Evolutionary conservation across 2,329 filamentous ascomycete genomes (phyloP).

Genomic region (Fusarium verrucosum): DNA sequence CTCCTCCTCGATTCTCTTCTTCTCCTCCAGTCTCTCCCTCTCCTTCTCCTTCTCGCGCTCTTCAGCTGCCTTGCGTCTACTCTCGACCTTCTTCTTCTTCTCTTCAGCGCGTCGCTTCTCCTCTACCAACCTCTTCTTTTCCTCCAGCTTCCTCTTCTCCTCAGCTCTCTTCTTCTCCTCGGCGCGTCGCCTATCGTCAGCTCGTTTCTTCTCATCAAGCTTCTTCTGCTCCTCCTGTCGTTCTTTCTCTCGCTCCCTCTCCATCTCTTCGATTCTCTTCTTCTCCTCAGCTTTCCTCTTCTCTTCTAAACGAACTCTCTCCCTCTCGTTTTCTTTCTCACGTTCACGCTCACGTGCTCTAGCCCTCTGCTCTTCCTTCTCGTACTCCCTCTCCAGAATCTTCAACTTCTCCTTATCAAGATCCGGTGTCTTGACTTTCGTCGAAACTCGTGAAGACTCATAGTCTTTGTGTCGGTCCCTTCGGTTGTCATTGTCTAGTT

Average conservation of each 20-base stretch:
- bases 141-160: conserved; percentile 11
- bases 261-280: conserved; percentile 11
- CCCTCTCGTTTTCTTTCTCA: conserved; percentile 20
- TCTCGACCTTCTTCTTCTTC: conserved; percentile 12
- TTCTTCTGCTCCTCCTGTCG: conserved; percentile 5
- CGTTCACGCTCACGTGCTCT: conserved; percentile 17
- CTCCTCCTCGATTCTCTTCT: conserved; percentile 15
- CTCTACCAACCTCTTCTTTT: conserved; percentile 14
- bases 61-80: conserved; percentile 7
- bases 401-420: conserved; percentile 19
- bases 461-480: not conserved
- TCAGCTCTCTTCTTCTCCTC: conserved; percentile 5
- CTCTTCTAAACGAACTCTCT: conserved; percentile 12
- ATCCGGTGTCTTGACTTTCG: conserved; percentile 2
- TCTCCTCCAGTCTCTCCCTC: conserved; percentile 3
- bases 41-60: conserved; percentile 14
- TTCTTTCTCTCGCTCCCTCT: conserved; percentile 13
- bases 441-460: conserved; percentile 4
- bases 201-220: conserved; percentile 1
- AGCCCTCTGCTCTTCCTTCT: conserved; percentile 6
- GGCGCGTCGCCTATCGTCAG: not conserved
- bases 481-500: conserved; percentile 11
- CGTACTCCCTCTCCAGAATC: conserved; percentile 3
- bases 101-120: conserved; percentile 13
- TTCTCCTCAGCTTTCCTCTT: conserved; percentile 16